These are phyloP conservation scores for Alnus glutinosa DNA, from an alignment of 306 rosid genomes.

Conservation along the genomic window DNA sequence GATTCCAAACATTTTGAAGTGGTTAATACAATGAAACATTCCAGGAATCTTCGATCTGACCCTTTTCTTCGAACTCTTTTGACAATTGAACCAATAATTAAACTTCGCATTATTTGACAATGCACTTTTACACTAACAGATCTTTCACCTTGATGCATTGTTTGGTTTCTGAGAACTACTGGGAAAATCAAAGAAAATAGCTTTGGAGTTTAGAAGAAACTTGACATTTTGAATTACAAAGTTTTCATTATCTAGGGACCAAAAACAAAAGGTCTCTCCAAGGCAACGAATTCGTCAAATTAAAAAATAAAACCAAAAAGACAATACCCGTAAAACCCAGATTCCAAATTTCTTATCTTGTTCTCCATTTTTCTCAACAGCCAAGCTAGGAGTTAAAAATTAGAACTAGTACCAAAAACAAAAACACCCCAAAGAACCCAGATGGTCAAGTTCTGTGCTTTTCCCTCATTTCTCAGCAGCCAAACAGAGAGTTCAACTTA, in stretches of 20 bases:
- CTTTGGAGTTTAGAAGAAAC: not conserved
- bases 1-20: constrained; percentile 20
- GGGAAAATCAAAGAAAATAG: constrained; percentile 5
- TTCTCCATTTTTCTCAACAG: not conserved
- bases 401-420: constrained; percentile 11
- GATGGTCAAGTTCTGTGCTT: constrained; percentile 1
- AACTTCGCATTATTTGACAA: constrained; percentile 13
- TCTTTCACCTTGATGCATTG: constrained; percentile 10
- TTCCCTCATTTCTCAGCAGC: constrained; percentile 13
- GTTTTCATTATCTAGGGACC: not conserved
- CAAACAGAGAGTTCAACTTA: constrained; percentile 17
- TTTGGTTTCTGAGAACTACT: constrained; percentile 13
- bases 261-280: not conserved
- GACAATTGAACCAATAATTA: constrained; percentile 27
- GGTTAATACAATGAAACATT: constrained; percentile 10
- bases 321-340: not conserved
- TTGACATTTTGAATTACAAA: not conserved
- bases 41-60: constrained; percentile 24
- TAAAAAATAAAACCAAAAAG: not conserved
- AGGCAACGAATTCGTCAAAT: not conserved
- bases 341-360: not conserved
- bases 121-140: constrained; percentile 14
- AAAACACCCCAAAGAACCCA: constrained; percentile 14
- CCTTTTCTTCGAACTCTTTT: constrained; percentile 5
- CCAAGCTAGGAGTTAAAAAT: constrained; percentile 20